A percentile compares a stretch with the other conserved stretches of the same genome.
Conservation (phyloP, 2,329 filamentous ascomycete species). For the Fusarium sambucinum region DNA sequence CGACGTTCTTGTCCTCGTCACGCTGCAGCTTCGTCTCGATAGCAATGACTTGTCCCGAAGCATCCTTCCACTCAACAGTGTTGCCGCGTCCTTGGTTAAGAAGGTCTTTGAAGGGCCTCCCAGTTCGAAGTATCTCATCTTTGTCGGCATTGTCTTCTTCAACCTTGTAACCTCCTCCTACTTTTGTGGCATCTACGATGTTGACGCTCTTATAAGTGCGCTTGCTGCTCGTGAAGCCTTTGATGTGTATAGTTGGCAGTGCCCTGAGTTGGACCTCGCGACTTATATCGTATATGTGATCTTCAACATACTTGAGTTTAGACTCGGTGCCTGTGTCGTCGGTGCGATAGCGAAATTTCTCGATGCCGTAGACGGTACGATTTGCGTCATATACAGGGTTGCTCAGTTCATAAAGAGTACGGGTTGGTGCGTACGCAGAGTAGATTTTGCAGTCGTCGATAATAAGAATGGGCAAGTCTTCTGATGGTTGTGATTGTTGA, state of each 20-base stretch:
- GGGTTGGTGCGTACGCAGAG: constrained; percentile 32
- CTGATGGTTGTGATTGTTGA: constrained; percentile 2
- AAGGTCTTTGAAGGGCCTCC: constrained; percentile 33
- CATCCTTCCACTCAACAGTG: constrained; percentile 45
- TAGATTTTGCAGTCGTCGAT: constrained; percentile 42
- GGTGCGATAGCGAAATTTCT: constrained; percentile 47
- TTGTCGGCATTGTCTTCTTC: not conserved
- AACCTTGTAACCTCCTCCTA: constrained; percentile 40
- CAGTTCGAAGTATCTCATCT: constrained; percentile 42
- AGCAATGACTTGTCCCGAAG: constrained; percentile 38
- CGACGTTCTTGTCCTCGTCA: constrained; percentile 29
- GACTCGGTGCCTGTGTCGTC: constrained; percentile 21
- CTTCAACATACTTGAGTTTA: constrained; percentile 35
- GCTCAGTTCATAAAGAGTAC: constrained; percentile 46
- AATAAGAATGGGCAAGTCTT: constrained; percentile 37
- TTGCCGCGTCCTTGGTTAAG: constrained; percentile 41
- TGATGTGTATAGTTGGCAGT: constrained; percentile 28
- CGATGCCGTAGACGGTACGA: constrained; percentile 38
- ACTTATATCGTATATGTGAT: constrained; percentile 50
- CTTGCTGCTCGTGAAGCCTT: constrained; percentile 40
- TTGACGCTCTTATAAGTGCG: constrained; percentile 35
- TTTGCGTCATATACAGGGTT: constrained; percentile 39
- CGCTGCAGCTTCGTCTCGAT: constrained; percentile 45
- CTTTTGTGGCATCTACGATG: constrained; percentile 30
- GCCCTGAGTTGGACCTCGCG: constrained; percentile 16